A percentile compares a stretch with the other conserved stretches of the same genome.
Conservation (phyloP, 2,329 filamentous ascomycete genomes). For the Fusarium humuli region DNA sequence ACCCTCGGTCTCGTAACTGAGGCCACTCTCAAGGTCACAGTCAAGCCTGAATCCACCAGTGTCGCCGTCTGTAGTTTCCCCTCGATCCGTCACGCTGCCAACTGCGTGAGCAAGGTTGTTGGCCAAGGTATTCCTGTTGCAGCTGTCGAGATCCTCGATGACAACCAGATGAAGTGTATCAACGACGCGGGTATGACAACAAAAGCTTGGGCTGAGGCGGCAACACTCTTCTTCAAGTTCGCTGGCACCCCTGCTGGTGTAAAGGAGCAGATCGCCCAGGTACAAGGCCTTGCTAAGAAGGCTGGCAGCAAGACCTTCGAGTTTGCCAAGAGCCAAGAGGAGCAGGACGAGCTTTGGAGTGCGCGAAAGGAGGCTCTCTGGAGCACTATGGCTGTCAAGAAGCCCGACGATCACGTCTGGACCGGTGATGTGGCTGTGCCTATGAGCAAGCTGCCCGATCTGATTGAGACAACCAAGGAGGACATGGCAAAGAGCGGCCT, state of each 20-base stretch:
- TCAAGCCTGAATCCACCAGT: conserved; percentile 80
- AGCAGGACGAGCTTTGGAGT: conserved; percentile 83
- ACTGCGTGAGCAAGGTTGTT: conserved; percentile 84
- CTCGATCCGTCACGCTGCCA: conserved; percentile 75
- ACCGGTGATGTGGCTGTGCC: conserved; percentile 89
- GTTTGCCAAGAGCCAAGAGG: conserved; percentile 76
- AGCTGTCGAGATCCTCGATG: conserved; percentile 92
- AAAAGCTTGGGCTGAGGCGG: conserved; percentile 75
- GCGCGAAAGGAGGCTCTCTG: conserved; percentile 87
- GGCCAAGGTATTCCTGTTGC: conserved; percentile 84
- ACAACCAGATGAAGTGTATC: conserved; percentile 84
- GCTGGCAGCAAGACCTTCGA: conserved; percentile 77
- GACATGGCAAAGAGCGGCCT: conserved; percentile 58
- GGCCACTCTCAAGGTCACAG: conserved; percentile 87
- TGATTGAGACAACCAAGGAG: conserved; percentile 78
- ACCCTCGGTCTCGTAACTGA: conserved; percentile 93
- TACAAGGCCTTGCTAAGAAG: conserved; percentile 70
- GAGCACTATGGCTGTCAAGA: conserved; percentile 78
- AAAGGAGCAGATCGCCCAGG: conserved; percentile 80
- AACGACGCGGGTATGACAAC: conserved; percentile 74
- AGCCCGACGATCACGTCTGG: conserved; percentile 79
- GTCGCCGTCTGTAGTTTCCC: conserved; percentile 78
- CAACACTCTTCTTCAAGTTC: conserved; percentile 89
- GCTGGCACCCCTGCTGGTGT: conserved; percentile 76
- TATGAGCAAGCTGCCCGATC: conserved; percentile 76